Evolutionary conservation across 2,329 filamentous ascomycete genomes (phyloP), one percentile per base, ranked within the genome.

Genomic region (Trichothecium sympodiale): DNA sequence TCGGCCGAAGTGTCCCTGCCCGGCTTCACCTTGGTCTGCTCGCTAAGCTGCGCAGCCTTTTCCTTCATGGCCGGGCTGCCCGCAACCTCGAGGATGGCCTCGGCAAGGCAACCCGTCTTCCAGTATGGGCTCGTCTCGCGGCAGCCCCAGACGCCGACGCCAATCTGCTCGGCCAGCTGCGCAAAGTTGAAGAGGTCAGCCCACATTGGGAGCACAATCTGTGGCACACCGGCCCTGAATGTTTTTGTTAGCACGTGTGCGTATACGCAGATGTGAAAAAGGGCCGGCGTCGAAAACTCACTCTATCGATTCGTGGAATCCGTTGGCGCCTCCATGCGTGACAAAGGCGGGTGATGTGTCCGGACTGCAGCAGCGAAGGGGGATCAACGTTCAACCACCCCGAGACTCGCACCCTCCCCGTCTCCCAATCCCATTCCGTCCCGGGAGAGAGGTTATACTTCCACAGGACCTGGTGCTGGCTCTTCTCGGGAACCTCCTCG

Each of bases 191-290:
- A 62, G 0, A 56, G 55, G 34, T 67, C 64, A 3, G 56, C 48
- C 64, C 64, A 67, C 3, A 56, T 43, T 0, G 65, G 64, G 2
- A 68, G 46, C 4, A 67, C 42, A 8, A 68, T 42, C 33, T 68
- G 65, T 3, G 64, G 57, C 7, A 62, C 50, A 3, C 63, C 63
- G 15, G 54, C 53, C 13, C 62, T 65, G 25, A 25, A 26, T 13
- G 14, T 38, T 23, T 12, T 15, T n/a, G 17, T 31, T 6, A 32
- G 14, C 30, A 17, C 14, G 3, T 5, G 7, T 3, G 14, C 9
- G 7, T n/a, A 23, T 29, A 29, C 35, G 26, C 16, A 30, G 7
- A 13, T 14, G 12, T 31, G 15, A 8, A 23, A 28, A 10, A 29
- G 7, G 8, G 14, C 10, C 25, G 29, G 15, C 4, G 12, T 7